Percentiles rank a stretch among this genome's conserved stretches.
These are phyloP conservation scores for Fusarium globosum DNA, from an alignment of 2,329 filamentous ascomycete species.

Conservation along the genomic window DNA sequence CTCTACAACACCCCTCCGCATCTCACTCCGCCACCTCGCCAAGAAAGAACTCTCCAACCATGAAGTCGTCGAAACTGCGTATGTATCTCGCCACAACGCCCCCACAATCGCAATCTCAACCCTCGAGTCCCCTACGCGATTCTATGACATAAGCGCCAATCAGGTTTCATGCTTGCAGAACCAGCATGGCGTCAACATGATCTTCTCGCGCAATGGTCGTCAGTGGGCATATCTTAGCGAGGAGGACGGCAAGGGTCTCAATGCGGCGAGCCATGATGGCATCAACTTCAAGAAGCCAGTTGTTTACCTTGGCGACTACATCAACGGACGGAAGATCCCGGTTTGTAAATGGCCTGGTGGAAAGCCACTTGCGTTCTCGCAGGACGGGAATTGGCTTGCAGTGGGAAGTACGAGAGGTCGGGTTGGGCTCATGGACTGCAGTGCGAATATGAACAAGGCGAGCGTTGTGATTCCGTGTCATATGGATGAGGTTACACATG, in stretches of 20 bases:
- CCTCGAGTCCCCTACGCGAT: constrained; percentile 42
- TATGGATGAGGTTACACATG: constrained; percentile 42
- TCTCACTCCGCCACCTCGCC: constrained; percentile 41
- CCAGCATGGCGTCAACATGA: constrained; percentile 43
- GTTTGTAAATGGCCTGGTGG: constrained; percentile 38
- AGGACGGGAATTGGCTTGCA: constrained; percentile 40
- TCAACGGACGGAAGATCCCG: constrained; percentile 35
- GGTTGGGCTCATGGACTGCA: constrained; percentile 40
- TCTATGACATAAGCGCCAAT: constrained; percentile 40
- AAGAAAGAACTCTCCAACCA: constrained; percentile 44
- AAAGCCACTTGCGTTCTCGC: constrained; percentile 42
- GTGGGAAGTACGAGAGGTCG: constrained; percentile 37
- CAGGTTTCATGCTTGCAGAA: constrained; percentile 34
- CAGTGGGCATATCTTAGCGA: constrained; percentile 44
- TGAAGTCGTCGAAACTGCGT: constrained; percentile 40
- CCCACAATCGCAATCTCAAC: constrained; percentile 40
- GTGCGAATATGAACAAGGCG: constrained; percentile 22
- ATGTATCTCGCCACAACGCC: constrained; percentile 31
- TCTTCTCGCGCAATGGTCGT: constrained; percentile 34
- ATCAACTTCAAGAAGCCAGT: constrained; percentile 38
- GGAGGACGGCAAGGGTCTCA: constrained; percentile 39
- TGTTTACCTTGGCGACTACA: constrained; percentile 41
- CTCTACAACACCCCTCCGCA: constrained; percentile 39
- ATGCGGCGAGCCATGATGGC: constrained; percentile 36
- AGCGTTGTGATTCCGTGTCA: constrained; percentile 38